A percentile compares a stretch with the other conserved stretches of the same genome.
Evolutionary conservation across 2,329 filamentous ascomycete genomes (phyloP).

Genomic region (Colletotrichum endophyticum): DNA sequence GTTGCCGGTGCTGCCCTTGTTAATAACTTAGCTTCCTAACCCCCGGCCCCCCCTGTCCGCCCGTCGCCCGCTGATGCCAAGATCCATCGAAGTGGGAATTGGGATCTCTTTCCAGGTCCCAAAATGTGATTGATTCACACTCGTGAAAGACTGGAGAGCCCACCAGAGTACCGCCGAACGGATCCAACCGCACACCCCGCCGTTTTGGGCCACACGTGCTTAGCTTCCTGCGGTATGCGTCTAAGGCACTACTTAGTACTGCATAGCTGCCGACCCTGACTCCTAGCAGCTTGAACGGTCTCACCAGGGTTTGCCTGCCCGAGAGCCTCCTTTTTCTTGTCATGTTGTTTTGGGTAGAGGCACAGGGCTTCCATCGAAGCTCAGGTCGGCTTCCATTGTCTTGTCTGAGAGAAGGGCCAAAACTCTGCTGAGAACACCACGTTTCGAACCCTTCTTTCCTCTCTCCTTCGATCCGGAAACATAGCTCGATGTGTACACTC

Average conservation of each 20-base stretch:
- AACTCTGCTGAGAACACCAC: conserved; percentile 1
- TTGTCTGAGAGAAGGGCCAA: not conserved
- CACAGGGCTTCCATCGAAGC: not conserved
- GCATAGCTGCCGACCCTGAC: not conserved
- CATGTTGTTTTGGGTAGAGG: not conserved
- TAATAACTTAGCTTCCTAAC: not conserved
- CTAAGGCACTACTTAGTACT: fast-evolving
- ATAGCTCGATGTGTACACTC: not conserved
- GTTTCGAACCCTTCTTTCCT: not conserved
- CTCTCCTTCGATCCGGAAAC: not conserved
- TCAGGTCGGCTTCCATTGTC: not conserved
- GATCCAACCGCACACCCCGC: conserved; percentile 17
- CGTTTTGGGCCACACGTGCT: conserved; percentile 1
- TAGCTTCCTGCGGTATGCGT: not conserved
- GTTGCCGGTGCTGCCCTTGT: not conserved
- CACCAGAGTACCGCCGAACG: conserved; percentile 4
- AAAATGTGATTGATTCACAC: not conserved
- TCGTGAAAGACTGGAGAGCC: not conserved
- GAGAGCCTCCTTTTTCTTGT: not conserved
- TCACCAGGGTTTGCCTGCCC: not conserved
- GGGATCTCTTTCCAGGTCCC: not conserved
- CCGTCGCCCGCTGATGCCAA: conserved; percentile 11
- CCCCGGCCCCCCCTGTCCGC: not conserved
- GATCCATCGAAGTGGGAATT: not conserved
- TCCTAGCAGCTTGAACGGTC: not conserved